A percentile compares a stretch with the other conserved stretches of the same genome.
These are phyloP conservation scores for Strigomonas galati DNA, from an alignment of 208 protist species.

Conservation along the genomic window DNA sequence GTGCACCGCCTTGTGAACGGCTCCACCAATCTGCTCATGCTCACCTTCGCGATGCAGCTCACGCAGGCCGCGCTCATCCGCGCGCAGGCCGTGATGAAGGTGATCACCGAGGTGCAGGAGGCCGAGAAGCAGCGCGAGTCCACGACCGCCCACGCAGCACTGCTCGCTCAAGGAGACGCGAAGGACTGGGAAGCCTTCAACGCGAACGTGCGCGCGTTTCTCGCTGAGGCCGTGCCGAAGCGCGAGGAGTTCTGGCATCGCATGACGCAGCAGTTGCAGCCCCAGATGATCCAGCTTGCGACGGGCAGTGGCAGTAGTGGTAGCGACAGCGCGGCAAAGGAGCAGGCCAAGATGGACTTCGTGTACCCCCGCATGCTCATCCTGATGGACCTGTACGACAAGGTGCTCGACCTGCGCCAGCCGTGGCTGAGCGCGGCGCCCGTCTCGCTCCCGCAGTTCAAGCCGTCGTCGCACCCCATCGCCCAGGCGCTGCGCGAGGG, in stretches of 20 bases:
- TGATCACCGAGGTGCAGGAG: constrained; percentile 51
- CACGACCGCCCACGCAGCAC: background rate
- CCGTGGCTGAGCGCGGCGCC: constrained; percentile 80
- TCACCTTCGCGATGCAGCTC: constrained; percentile 77
- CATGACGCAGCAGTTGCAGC: constrained; percentile 87
- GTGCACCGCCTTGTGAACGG: constrained; percentile 81
- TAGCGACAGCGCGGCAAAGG: background rate
- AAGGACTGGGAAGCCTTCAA: constrained; percentile 67
- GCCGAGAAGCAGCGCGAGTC: background rate
- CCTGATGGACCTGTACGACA: constrained; percentile 73
- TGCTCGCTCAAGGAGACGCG: background rate
- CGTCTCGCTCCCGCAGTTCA: constrained; percentile 48
- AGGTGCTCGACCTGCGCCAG: constrained; percentile 73
- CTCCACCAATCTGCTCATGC: constrained; percentile 69
- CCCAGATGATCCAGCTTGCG: constrained; percentile 25
- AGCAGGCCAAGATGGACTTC: constrained; percentile 43
- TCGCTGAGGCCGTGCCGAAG: constrained; percentile 61
- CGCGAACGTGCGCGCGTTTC: constrained; percentile 54
- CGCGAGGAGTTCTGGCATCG: constrained; percentile 91
- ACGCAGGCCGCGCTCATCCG: constrained; percentile 77
- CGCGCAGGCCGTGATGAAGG: constrained; percentile 50
- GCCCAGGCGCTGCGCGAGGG: constrained; percentile 35
- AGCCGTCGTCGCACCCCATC: constrained; percentile 26
- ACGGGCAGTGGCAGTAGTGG: background rate
- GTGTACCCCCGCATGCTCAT: constrained; percentile 74